A percentile compares a stretch with the other conserved stretches of the same genome.
Conservation (phyloP, 2,329 filamentous ascomycete species). For the Xylariales sp. region DNA sequence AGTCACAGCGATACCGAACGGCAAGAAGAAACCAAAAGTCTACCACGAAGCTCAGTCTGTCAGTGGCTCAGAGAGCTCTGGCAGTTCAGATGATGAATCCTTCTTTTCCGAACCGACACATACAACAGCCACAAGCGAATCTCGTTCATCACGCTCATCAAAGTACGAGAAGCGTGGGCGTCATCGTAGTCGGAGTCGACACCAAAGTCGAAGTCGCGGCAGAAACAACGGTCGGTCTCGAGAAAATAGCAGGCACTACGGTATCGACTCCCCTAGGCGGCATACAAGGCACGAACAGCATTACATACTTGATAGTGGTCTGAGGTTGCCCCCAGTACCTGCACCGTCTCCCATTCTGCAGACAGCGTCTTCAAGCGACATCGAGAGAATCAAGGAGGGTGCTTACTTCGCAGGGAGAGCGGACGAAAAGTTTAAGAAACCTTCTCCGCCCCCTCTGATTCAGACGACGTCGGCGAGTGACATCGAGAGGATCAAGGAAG, state of each 20-base stretch:
- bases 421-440: neutral
- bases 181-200: neutral
- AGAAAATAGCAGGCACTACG: neutral
- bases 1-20: too few relatives aligned
- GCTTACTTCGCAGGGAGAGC: constrained; percentile 3
- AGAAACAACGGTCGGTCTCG: neutral
- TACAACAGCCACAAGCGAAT: neutral
- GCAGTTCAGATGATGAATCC: neutral
- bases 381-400: constrained; percentile 1
- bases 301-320: neutral
- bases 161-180: constrained; percentile 1
- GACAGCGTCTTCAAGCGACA: neutral
- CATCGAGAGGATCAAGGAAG: constrained; percentile 4
- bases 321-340: neutral
- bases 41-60: neutral
- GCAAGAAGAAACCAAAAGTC: neutral
- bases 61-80: constrained; percentile 4
- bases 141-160: neutral
- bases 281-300: neutral
- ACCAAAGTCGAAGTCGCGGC: neutral
- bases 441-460: neutral
- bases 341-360: neutral
- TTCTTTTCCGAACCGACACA: neutral
- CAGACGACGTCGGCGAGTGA: constrained; percentile 4
- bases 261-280: neutral